Conservation (phyloP, 768 basidiomycete genomes). For the Tephrocybe sp. region DNA sequence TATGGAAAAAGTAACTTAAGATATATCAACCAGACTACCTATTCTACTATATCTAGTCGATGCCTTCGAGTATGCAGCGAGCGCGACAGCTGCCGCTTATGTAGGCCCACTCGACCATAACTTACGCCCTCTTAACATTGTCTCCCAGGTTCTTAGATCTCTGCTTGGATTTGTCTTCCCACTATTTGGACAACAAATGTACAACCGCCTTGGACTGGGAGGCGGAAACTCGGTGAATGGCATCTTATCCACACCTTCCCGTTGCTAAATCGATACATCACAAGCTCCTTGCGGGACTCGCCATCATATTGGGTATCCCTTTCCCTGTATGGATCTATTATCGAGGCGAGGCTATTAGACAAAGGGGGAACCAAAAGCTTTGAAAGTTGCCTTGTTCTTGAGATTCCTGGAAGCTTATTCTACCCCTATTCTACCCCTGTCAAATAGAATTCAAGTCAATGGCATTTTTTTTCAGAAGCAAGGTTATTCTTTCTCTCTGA, state of each 20-base stretch:
- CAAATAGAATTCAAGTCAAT: too few species aligned
- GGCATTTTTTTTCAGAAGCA: too few species aligned
- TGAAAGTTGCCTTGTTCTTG: neutral
- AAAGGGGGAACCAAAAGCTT: constrained; percentile 30
- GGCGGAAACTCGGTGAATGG: constrained; percentile 57
- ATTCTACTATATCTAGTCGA: constrained; percentile 72
- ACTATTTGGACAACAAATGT: constrained; percentile 59
- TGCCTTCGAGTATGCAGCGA: constrained; percentile 68
- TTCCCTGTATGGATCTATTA: constrained; percentile 75
- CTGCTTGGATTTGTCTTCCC: constrained; percentile 48
- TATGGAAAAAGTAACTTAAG: neutral
- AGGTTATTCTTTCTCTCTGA: too few species aligned
- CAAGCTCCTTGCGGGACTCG: constrained; percentile 44
- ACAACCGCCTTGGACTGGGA: constrained; percentile 56
- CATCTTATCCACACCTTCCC: constrained; percentile 20
- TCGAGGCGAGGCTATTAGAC: constrained; percentile 59
- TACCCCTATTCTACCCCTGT: too few species aligned
- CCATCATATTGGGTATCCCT: constrained; percentile 62
- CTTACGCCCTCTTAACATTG: neutral
- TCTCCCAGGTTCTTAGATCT: constrained; percentile 41
- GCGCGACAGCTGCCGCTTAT: constrained; percentile 63
- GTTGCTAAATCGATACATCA: constrained; percentile 27
- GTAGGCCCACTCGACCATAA: constrained; percentile 31
- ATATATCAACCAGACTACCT: constrained; percentile 45
- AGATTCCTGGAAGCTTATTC: too few species aligned